Evolutionary conservation across 192 early-diverging fungal species (phyloP), one percentile per base, ranked within the genome.

Genomic region (Coemansia furcata): DNA sequence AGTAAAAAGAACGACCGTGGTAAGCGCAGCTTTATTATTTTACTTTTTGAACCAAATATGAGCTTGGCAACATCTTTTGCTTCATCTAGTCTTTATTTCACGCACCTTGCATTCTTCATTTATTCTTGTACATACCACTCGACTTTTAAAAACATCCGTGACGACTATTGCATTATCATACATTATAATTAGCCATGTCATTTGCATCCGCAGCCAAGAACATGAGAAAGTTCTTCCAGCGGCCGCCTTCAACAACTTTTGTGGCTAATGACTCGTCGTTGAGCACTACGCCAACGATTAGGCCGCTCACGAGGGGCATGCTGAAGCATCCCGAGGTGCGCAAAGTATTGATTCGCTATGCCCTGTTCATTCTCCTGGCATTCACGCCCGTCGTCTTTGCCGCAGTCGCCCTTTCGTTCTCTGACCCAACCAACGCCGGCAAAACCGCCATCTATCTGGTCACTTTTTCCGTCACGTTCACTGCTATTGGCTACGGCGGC

Each of bases 311-410:
- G 5, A 60, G 2, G 11, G 36, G 12, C 1, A 60, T 60, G 58
- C 58, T 60, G 35, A 37, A 60, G 36, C 35, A 49, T 52, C 59
- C 67, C 21, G 60, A 68, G 15, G 67, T 35, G 29, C 67, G 67
- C 46, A 30, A 23, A 38, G 15, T 62, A 21, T 23, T 62, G 23
- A 62, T 62, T 46, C 30, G 59, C 26, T 62, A 29, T 21, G 29
- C 35, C 40, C 36, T 68, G 19, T 26, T 68, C n/a, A 17, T 46
- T 19, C n/a, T 68, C 11, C 67, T 68, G 2, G 43, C 59, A 33
- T 75, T 80, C 32, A 44, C 67, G 12, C 78, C 78, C 14, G 39
- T 80, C 19, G 72, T 80, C 36, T 71, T 80, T 54, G 62, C 68
- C 6, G 78, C 66, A 0, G 64, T 80, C 29, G 73, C 73, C 8